Conservation (phyloP, 2,329 filamentous ascomycete genomes). For the Paraphaeosphaeria sporulosa region DNA sequence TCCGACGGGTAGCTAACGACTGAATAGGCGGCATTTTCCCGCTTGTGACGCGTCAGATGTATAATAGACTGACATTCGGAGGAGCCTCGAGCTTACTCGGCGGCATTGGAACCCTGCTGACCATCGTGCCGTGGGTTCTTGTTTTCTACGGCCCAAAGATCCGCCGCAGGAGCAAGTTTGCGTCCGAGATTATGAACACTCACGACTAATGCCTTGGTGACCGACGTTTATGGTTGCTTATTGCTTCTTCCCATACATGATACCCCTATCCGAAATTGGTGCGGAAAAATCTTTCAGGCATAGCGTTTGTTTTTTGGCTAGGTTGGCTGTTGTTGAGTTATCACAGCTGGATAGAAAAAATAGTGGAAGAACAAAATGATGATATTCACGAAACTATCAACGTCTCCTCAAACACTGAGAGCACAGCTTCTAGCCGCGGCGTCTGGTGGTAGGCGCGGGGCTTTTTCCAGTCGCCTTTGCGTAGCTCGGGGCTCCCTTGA, state of each 20-base stretch:
- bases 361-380: neutral
- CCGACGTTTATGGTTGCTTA: too few species aligned
- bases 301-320: neutral
- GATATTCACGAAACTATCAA: neutral
- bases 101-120: constrained; percentile 71
- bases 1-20: constrained; percentile 11
- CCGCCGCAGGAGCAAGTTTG: constrained; percentile 77
- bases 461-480: constrained; percentile 55
- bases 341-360: neutral
- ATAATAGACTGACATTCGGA: constrained; percentile 72
- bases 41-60: constrained; percentile 76
- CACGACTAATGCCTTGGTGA: neutral
- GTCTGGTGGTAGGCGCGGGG: constrained; percentile 59
- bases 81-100: constrained; percentile 79
- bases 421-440: constrained; percentile 54
- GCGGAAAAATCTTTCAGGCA: too few species aligned
- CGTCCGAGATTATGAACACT: constrained; percentile 50
- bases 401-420: too few species aligned
- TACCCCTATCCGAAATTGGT: too few species aligned
- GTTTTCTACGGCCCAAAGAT: constrained; percentile 81
- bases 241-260: too few species aligned
- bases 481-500: constrained; percentile 43
- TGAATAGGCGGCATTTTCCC: constrained; percentile 73
- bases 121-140: constrained; percentile 86
- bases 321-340: neutral